Evolutionary conservation across 2,329 filamentous ascomycete genomes (phyloP).

Genomic region (Talaromyces atroroseus): DNA sequence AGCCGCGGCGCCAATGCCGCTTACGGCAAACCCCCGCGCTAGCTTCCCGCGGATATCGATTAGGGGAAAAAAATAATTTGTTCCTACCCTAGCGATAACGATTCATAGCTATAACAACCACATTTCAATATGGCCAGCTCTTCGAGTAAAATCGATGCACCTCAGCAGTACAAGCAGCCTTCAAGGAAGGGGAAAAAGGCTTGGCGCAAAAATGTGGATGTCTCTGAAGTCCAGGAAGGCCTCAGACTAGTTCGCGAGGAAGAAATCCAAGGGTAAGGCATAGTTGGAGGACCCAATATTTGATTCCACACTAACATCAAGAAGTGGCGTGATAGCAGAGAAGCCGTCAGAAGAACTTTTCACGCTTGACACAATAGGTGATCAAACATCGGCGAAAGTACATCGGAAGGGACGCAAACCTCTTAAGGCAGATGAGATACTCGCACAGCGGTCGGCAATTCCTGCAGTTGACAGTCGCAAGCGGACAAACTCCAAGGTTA

Average conservation of each 20-base stretch:
- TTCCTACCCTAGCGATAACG: conserved; percentile 3
- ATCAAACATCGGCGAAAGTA: conserved; percentile 59
- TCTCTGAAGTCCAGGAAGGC: conserved; percentile 77
- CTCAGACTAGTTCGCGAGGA: conserved; percentile 81
- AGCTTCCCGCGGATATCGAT: conserved; percentile 9
- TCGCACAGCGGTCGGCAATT: conserved; percentile 75
- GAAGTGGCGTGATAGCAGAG: conserved; percentile 78
- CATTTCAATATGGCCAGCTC: conserved; percentile 4
- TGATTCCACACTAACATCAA: conserved; percentile 12
- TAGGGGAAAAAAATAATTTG: conserved; percentile 13
- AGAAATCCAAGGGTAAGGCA: conserved; percentile 73
- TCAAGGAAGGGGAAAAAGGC: conserved; percentile 98
- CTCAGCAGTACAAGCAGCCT: conserved; percentile 76
- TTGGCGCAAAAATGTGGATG: conserved; percentile 97
- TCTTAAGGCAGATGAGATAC: conserved; percentile 87
- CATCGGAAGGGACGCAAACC: conserved; percentile 66
- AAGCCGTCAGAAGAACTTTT: conserved; percentile 80
- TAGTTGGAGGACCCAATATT: not conserved
- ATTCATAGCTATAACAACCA: not conserved
- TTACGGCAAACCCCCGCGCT: conserved; percentile 3
- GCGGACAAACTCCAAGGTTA: conserved; percentile 62
- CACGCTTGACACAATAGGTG: conserved; percentile 69
- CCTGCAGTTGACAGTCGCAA: conserved; percentile 75
- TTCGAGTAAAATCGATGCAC: conserved; percentile 45
- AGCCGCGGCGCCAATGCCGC: conserved; percentile 4